Conservation (phyloP, 208 protist genomes). For the Strigomonas galati region DNA sequence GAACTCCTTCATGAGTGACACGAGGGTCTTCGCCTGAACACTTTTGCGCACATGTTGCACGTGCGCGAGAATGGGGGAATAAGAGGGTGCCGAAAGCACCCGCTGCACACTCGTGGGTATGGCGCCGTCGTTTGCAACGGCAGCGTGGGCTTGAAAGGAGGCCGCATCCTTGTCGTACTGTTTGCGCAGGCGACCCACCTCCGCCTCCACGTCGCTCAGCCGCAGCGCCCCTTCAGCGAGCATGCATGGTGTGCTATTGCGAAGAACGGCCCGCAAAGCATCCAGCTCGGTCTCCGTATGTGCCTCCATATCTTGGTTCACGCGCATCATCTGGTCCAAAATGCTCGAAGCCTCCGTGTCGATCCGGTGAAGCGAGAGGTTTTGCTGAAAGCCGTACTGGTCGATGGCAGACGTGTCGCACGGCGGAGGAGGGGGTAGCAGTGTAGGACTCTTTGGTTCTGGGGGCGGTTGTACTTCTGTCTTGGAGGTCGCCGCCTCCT, state of each 20-base stretch:
- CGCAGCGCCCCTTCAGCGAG: neutral
- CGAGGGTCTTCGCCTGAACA: slow-evolving; percentile 23
- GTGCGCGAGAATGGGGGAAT: slow-evolving; percentile 50
- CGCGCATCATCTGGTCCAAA: neutral
- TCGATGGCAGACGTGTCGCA: neutral
- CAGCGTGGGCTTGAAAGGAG: neutral
- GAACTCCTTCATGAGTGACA: neutral
- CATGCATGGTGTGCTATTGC: neutral
- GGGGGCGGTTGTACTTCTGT: neutral
- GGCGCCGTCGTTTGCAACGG: neutral
- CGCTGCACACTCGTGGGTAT: slow-evolving; percentile 39
- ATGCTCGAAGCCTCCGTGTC: neutral
- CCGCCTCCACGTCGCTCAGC: neutral
- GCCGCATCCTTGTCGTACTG: neutral
- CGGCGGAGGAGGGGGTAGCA: neutral
- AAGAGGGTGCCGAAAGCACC: slow-evolving; percentile 44
- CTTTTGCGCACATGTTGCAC: slow-evolving; percentile 26
- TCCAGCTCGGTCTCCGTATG: neutral
- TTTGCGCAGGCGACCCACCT: neutral
- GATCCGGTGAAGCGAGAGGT: neutral
- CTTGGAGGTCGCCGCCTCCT: neutral
- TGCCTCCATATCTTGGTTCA: neutral
- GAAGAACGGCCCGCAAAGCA: neutral
- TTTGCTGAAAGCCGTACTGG: neutral
- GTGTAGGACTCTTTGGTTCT: neutral